A percentile compares a stretch with the other conserved stretches of the same genome.
Evolutionary conservation across 495 filamentous ascomycete genomes (phyloP).

Genomic region (Massariosphaeria phaeospora): DNA sequence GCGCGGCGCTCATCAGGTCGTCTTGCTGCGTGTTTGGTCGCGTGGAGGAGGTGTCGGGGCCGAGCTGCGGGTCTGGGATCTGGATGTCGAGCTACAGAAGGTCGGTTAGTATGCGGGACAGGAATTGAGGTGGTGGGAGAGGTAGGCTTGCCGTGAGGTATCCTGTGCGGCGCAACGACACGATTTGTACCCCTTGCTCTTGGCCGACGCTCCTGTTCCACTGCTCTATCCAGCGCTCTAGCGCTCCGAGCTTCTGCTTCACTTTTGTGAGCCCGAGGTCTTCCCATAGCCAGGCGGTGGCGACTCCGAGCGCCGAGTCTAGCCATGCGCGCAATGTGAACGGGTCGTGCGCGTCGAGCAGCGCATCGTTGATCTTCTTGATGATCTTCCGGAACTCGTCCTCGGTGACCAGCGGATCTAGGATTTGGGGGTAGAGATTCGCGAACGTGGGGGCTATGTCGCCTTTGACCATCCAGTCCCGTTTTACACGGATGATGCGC

Average conservation of each 20-base stretch:
- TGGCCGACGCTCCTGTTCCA: conserved; percentile 66
- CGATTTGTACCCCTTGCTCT: conserved; percentile 59
- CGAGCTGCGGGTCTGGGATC: conserved; percentile 74
- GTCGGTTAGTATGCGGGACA: conserved; percentile 19
- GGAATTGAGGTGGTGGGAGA: neutral
- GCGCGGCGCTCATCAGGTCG: neutral
- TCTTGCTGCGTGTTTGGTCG: conserved; percentile 22
- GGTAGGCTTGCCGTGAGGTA: conserved; percentile 69
- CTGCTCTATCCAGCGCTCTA: conserved; percentile 74
- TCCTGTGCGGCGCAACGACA: conserved; percentile 72
- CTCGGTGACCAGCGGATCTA: conserved; percentile 73
- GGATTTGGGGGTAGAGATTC: conserved; percentile 90
- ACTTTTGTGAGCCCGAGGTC: conserved; percentile 69
- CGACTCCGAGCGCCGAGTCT: conserved; percentile 67
- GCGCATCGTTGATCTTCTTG: conserved; percentile 65
- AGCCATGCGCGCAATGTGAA: conserved; percentile 61
- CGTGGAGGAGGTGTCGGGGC: conserved; percentile 35
- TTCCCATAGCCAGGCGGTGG: conserved; percentile 92
- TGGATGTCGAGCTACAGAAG: conserved; percentile 64
- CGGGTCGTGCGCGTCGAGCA: conserved; percentile 70
- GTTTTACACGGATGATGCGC: conserved; percentile 80
- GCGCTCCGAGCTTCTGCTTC: conserved; percentile 59
- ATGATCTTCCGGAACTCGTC: conserved; percentile 82
- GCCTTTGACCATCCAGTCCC: conserved; percentile 85
- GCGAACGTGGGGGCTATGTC: conserved; percentile 92